These are phyloP conservation scores for Starmerella bombicola DNA, from an alignment of 805 yeast genomes.

Conservation along the genomic window DNA sequence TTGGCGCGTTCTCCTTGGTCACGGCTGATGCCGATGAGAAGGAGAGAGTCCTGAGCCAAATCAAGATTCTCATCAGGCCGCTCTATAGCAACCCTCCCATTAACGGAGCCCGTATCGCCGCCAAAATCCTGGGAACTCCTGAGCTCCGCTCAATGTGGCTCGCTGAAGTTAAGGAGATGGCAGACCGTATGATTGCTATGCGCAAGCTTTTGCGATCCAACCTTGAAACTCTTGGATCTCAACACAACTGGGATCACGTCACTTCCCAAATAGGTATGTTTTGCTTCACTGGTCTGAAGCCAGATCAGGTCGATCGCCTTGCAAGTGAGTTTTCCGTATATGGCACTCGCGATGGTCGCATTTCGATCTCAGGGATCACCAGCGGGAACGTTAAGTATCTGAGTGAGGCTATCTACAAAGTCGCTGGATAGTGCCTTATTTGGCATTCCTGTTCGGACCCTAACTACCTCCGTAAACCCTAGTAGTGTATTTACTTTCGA, in stretches of 20 bases:
- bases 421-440: constrained; percentile 30
- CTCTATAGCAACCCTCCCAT: constrained; percentile 89
- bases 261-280: constrained; percentile 92
- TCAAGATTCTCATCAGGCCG: constrained; percentile 73
- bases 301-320: constrained; percentile 55
- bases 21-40: constrained; percentile 36
- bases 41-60: constrained; percentile 49
- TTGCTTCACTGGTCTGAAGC: constrained; percentile 71
- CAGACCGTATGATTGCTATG: constrained; percentile 63
- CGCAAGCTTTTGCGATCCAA: constrained; percentile 51
- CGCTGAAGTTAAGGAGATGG: constrained; percentile 64
- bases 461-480: too few species aligned
- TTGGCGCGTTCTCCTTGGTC: constrained; percentile 62
- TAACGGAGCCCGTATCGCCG: constrained; percentile 84
- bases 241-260: constrained; percentile 73
- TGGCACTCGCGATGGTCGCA: constrained; percentile 72
- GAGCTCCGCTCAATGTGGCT: constrained; percentile 63
- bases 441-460: too few species aligned
- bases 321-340: constrained; percentile 73
- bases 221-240: constrained; percentile 43
- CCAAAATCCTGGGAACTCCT: constrained; percentile 52
- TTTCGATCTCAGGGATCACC: constrained; percentile 88
- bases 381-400: constrained; percentile 63
- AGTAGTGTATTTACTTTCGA: too few species aligned
- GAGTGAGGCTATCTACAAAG: constrained; percentile 72